phyloP scores from a whole-genome alignment of 129 eudicot genomes.

The Gnaphalium uliginosum region DNA sequence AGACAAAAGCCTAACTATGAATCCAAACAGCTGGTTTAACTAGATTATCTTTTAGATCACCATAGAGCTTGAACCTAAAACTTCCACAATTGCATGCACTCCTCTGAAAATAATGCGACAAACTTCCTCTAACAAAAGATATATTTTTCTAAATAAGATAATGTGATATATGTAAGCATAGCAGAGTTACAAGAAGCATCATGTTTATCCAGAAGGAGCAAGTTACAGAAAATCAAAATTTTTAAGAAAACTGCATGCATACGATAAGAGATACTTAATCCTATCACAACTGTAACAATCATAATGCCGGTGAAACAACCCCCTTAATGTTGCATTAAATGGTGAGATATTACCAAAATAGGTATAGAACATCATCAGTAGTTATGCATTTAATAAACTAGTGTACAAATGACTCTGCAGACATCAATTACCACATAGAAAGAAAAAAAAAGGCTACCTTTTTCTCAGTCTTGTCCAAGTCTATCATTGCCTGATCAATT shows the following conservation, averaged over 20 bases:
- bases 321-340: not conserved
- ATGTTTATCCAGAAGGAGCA: too few species aligned
- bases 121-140: not conserved
- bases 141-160: too few species aligned
- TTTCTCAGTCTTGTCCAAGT: constrained; percentile 91
- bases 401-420: not conserved
- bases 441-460: constrained; percentile 51
- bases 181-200: not conserved
- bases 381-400: not conserved
- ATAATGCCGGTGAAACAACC: not conserved
- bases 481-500: constrained; percentile 94
- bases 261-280: not conserved
- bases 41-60: not conserved
- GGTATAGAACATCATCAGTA: not conserved
- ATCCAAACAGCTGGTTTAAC: not conserved
- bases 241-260: too few species aligned
- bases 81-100: not conserved
- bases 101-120: not conserved
- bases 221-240: too few species aligned
- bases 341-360: not conserved
- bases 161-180: not conserved
- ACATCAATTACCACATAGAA: not conserved
- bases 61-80: not conserved
- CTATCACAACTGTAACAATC: not conserved
- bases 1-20: not conserved